These are phyloP conservation scores for Spiraea crenata DNA, from an alignment of 331 rosid genomes.

Conservation along the genomic window DNA sequence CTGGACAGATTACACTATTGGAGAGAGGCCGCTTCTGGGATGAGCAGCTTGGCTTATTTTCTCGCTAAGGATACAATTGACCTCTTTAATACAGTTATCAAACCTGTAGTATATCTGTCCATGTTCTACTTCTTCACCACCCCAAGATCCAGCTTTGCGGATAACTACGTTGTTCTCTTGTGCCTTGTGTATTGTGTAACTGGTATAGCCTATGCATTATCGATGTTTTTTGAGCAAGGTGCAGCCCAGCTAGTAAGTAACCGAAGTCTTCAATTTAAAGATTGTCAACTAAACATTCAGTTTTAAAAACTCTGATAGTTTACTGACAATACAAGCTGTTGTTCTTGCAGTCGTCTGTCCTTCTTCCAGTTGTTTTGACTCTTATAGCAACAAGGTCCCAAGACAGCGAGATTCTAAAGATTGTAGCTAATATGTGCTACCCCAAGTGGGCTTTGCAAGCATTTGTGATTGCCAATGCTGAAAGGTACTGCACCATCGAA, in stretches of 20 bases:
- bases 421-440: conserved; percentile 66
- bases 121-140: conserved; percentile 92
- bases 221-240: conserved; percentile 82
- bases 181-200: conserved; percentile 95
- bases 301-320: conserved; percentile 12
- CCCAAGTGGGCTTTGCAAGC: conserved; percentile 97
- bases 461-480: conserved; percentile 78
- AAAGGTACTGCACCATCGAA: conserved; percentile 48
- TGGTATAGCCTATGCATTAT: conserved; percentile 83
- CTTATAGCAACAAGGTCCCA: conserved; percentile 71
- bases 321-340: conserved; percentile 23
- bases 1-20: conserved; percentile 73
- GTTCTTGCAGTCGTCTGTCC: conserved; percentile 83
- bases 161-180: conserved; percentile 68
- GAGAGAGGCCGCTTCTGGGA: conserved; percentile 94
- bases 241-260: conserved; percentile 91
- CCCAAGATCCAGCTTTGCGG: conserved; percentile 85
- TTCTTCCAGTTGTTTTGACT: conserved; percentile 90
- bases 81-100: conserved; percentile 71
- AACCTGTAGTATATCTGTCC: conserved; percentile 88
- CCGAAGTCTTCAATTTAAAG: not conserved
- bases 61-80: conserved; percentile 92
- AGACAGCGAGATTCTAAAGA: conserved; percentile 49
- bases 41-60: conserved; percentile 96
- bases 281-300: conserved; percentile 1